Evolutionary conservation across 2,329 filamentous ascomycete genomes (phyloP), one percentile per base, ranked within the genome.

Genomic region (Mollisiaceae sp.): DNA sequence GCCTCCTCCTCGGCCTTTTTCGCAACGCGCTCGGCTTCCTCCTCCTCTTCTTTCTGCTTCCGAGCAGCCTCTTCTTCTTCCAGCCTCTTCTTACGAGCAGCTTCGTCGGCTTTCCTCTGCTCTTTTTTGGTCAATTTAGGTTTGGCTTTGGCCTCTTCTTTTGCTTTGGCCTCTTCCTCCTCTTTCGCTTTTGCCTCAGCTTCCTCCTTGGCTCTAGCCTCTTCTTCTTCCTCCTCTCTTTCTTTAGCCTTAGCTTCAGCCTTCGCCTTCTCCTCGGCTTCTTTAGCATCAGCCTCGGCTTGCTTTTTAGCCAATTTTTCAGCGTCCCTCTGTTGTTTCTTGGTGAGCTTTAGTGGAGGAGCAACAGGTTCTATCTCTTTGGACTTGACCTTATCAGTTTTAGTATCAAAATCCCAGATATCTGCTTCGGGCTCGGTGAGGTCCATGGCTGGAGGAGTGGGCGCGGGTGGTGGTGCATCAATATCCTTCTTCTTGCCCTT

Each of bases 301-400:
- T 82, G 84, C 69, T 81, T 81, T 15, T 80, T 78, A 67, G 84
- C 83, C 66, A 81, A 83, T 71, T 81, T 83, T 22, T 70, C 69
- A 5, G 83, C 81, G 71, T 83, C 83, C 70, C 82, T 81, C 20
- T 81, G 78, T 70, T 85, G 83, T 66, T 82, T 84, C 70, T 82
- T 82, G 73, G 74, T 80, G 50, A 84, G 75, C 72, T 81, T 84
- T n/a, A 67, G 68, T 14, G 73, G 70, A 12, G 69, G 66, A 32
- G 58, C 75, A 69, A 79, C 80, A 27, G 43, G 32, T n/a, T 71
- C 67, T 67, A 80, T 81, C 45, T 79, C 76, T 69, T 81, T 82
- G 47, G 78, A 77, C 63, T 80, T 82, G 35, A 77, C 77, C 67
- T 79, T 81, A 64, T 72, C 70, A 62, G 73, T 65, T 69, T 70